These are phyloP conservation scores for Apodospora peruviana DNA, from an alignment of 495 filamentous ascomycete genomes.

Conservation along the genomic window DNA sequence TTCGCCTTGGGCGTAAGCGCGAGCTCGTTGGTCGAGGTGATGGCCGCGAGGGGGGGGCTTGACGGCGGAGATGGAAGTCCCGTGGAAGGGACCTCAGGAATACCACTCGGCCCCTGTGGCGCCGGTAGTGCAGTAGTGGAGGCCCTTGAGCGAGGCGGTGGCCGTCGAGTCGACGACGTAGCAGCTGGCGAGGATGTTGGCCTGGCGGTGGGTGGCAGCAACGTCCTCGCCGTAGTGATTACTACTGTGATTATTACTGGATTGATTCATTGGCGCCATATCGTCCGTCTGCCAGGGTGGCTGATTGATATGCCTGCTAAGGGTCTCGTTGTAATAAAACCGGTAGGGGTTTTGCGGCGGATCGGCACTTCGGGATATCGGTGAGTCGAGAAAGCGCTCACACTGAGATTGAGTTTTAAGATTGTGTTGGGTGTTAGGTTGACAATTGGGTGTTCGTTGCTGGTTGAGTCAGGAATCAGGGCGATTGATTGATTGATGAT, in stretches of 20 bases:
- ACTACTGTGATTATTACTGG: constrained; percentile 65
- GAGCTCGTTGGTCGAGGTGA: constrained; percentile 54
- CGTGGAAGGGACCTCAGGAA: constrained; percentile 88
- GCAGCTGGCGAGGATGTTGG: constrained; percentile 78
- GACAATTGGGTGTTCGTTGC: no score
- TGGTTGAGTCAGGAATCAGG: no score
- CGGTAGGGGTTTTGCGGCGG: background rate
- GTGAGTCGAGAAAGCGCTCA: background rate
- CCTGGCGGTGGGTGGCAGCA: constrained; percentile 35
- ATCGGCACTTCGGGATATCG: background rate
- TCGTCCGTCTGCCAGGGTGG: constrained; percentile 33
- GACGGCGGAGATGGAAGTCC: constrained; percentile 66
- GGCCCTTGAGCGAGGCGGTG: constrained; percentile 57
- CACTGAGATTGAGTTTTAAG: background rate
- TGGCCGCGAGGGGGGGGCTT: constrained; percentile 77
- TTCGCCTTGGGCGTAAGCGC: constrained; percentile 51
- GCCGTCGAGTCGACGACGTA: constrained; percentile 58
- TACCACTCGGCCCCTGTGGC: constrained; percentile 82
- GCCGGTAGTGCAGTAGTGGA: constrained; percentile 88
- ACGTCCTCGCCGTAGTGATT: constrained; percentile 59
- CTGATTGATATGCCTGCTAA: background rate
- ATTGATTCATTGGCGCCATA: constrained; percentile 60
- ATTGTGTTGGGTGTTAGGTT: background rate
- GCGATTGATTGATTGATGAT: no score
- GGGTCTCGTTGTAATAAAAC: no score